phyloP scores from a whole-genome alignment of 768 basidiomycete species.

The Mycena vitilis region DNA sequence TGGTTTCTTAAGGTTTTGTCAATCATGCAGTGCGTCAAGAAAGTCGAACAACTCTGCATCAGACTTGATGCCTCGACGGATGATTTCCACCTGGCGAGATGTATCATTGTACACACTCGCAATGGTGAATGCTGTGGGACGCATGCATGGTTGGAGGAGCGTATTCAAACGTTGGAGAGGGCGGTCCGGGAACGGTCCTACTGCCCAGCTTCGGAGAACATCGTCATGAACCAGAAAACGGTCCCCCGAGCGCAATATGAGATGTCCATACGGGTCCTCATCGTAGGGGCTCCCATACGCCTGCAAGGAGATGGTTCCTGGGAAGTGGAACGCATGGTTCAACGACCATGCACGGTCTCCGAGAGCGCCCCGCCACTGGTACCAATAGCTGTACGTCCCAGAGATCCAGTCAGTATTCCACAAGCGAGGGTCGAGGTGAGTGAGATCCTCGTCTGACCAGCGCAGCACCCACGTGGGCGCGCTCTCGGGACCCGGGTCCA shows the following conservation, averaged over 20 bases:
- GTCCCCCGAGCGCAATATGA: not conserved
- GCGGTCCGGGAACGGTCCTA: too few species aligned
- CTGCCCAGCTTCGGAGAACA: too few species aligned
- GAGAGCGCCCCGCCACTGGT: not conserved
- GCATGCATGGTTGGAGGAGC: too few species aligned
- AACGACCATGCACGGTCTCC: slow-evolving; percentile 16
- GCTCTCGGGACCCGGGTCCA: not conserved
- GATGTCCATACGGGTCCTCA: not conserved
- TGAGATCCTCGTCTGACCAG: not conserved
- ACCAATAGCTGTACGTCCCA: not conserved
- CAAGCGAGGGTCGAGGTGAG: not conserved
- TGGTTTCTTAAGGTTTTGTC: too few species aligned
- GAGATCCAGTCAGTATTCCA: not conserved
- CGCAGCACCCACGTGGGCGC: not conserved
- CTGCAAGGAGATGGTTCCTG: slow-evolving; percentile 2
- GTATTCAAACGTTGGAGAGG: too few species aligned
- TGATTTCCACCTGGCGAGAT: too few species aligned
- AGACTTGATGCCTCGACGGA: too few species aligned
- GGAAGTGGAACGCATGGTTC: slow-evolving; percentile 17
- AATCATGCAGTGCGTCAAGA: too few species aligned
- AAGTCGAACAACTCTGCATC: too few species aligned
- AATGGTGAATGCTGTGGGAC: too few species aligned
- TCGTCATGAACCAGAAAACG: not conserved
- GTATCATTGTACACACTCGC: too few species aligned
- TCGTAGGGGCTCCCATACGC: not conserved